Base-by-base conservation (phyloP, 2,329 filamentous ascomycete species). In the Trematosphaeria pertusa region DNA sequence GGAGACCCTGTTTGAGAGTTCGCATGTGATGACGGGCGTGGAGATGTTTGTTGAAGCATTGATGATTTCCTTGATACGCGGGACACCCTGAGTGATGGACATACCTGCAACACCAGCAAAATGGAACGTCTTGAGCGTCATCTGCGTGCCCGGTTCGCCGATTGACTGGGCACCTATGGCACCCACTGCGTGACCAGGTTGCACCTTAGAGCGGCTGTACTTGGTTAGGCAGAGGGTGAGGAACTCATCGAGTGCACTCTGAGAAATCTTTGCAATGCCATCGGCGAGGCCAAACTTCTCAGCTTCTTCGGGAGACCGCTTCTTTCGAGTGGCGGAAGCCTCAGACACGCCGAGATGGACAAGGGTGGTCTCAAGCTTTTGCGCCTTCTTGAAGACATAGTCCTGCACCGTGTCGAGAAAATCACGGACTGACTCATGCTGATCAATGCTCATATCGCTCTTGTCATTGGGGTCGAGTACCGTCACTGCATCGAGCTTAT, bases 31-130 rank as follows among this genome's bases (percentile, higher is more conserved):
- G 67, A 99, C 88, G 0, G 94, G 94, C 0, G 94, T 99, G 71
- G 89, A 95, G 73, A 99, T 99, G 38, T 80, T 79, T 70, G 91
- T 96, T 7, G 91, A 96, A 5, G 94, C 94, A 75, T 99, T 99
- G 85, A 99, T 99, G 59, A 99, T 99, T 80, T 99, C 94, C 76
- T 99, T 99, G 78, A 99, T 99, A 86, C 94, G 93, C 1, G 94
- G 94, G 5, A 99, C 94, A 89, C 94, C 94, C 68, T 97, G 91
- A 0, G 94, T 99, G 68, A 99, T 96, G 81, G 91, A 96, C 94
- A 99, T 97, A 71, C 93, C 93, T 33, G 94, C 94, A 55, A 99
- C 94, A 88, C 94, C 94, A 69, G 94, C 94, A 78, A 99, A 99
- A 88, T 97, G 94, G 85, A 97, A 97, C 69, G 94, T 97, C 77